phyloP scores from a whole-genome alignment of 2,329 filamentous ascomycete species.

The Epichloe typhina region DNA sequence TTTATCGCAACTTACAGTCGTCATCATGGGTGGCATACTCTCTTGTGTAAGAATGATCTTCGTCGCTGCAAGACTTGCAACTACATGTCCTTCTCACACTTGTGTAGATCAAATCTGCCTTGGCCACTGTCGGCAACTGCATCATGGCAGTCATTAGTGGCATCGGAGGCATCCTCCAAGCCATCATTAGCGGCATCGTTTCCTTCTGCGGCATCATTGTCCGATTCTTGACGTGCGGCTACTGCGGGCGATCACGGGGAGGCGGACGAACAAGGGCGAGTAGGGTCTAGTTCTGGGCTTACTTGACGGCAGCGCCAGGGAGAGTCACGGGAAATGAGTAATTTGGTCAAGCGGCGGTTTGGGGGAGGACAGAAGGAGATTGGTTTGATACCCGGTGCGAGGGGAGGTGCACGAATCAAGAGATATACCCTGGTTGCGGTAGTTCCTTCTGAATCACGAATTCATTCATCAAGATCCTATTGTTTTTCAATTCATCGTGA shows the following conservation, averaged over 20 bases:
- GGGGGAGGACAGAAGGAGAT: not conserved
- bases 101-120: constrained; percentile 40
- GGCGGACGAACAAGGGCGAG: constrained; percentile 12
- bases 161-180: constrained; percentile 49
- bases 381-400: constrained; percentile 1
- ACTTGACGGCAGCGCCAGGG: not conserved
- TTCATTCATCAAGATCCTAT: constrained; percentile 6
- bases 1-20: constrained; percentile 4
- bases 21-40: constrained; percentile 64
- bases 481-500: not conserved
- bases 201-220: constrained; percentile 53
- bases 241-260: constrained; percentile 14
- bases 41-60: constrained; percentile 55
- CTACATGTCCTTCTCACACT: not conserved
- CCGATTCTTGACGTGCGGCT: constrained; percentile 47
- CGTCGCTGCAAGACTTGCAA: not conserved
- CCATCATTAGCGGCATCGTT: constrained; percentile 56
- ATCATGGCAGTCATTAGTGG: constrained; percentile 57
- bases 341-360: not conserved
- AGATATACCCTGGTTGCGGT: constrained; percentile 3
- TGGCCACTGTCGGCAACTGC: constrained; percentile 51
- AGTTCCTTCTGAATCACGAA: not conserved
- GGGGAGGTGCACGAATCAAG: not conserved
- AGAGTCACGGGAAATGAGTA: not conserved
- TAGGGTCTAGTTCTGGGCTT: constrained; percentile 9